Evolutionary conservation across 371 early-diverging fungal genomes (phyloP).

Genomic region (Batkoa obscura): DNA sequence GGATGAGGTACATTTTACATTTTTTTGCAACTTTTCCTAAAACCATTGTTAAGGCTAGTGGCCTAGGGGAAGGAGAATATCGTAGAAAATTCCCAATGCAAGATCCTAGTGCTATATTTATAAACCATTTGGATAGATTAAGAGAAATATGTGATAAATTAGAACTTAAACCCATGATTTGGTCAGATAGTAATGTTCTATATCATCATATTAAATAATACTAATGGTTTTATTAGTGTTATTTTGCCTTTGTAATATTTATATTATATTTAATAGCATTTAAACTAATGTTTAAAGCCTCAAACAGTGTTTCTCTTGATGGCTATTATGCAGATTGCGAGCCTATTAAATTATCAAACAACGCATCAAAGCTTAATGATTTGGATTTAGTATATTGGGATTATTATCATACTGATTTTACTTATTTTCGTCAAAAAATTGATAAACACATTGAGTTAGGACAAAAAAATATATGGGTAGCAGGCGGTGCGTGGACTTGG

Average conservation of each 20-base stretch:
- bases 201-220: background rate
- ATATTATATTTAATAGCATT: background rate
- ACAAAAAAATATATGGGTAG: conserved; percentile 58
- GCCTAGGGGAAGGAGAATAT: conserved; percentile 68
- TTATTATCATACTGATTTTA: conserved; percentile 55
- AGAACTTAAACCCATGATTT: conserved; percentile 56
- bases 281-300: conserved; percentile 26
- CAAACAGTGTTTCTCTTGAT: conserved; percentile 51
- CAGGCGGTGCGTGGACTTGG: conserved; percentile 67
- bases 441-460: conserved; percentile 64
- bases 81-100: conserved; percentile 48
- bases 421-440: conserved; percentile 50
- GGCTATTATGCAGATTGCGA: conserved; percentile 55
- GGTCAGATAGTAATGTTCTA: conserved; percentile 58
- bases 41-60: conserved; percentile 28
- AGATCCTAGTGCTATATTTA: conserved; percentile 50
- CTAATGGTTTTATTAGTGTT: conserved; percentile 20
- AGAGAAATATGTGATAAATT: conserved; percentile 38
- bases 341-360: conserved; percentile 29
- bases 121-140: conserved; percentile 53
- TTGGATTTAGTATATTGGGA: conserved; percentile 73
- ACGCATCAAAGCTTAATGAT: conserved; percentile 38
- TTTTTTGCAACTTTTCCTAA: background rate
- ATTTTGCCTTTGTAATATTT: conserved; percentile 26
- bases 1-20: conserved; percentile 43